Base-by-base conservation (phyloP, 805 yeast species). In the Lipomyces sp. region DNA sequence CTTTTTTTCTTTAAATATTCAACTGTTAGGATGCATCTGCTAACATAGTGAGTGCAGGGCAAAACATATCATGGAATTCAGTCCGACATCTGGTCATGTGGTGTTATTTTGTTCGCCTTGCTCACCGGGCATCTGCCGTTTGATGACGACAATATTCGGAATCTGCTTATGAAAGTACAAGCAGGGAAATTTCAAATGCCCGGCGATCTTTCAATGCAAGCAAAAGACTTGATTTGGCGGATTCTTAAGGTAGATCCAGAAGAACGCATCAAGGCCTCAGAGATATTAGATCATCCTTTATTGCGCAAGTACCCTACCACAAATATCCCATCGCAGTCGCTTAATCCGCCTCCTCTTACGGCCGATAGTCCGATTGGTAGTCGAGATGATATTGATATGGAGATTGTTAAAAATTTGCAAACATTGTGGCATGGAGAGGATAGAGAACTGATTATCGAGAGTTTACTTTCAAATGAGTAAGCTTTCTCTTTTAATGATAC, bases 61-160 rank as follows among this genome's bases (percentile, higher is more conserved):
- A 80, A 84, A 55, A 88, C 82, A 53, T 93, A 93, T 67, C 98
- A 93, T 65, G 98, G 98, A 13, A 89, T 95, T 28, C 96, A 96
- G 37, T 83, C 95, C 29, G 98, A 93, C 69, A 90, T 93, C 48
- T 93, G 98, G 98, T 90, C 87, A 0, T 75, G 83, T 60, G 88
- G 98, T 62, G 87, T 93, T 55, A 93, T 93, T 47, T 73, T 93
- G 49, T 93, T 87, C 72, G 98, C 98, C 0, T 72, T 93, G 43
- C 75, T 93, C 40, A 90, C 98, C 0, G 98, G 98, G 35, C 91
- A 93, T 67, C 73, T 93, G 51, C 98, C 98, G 1, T 93, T 93
- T 66, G 98, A 93, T 69, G 97, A 93, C 69, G 97, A 91, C 59
- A 89, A 89, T 67, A 89, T 93, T 58, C 78, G 98, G 62, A 83